Evolutionary conservation across 352 stramenopile species (phyloP).

Genomic region (Elongisporangium undulatum): DNA sequence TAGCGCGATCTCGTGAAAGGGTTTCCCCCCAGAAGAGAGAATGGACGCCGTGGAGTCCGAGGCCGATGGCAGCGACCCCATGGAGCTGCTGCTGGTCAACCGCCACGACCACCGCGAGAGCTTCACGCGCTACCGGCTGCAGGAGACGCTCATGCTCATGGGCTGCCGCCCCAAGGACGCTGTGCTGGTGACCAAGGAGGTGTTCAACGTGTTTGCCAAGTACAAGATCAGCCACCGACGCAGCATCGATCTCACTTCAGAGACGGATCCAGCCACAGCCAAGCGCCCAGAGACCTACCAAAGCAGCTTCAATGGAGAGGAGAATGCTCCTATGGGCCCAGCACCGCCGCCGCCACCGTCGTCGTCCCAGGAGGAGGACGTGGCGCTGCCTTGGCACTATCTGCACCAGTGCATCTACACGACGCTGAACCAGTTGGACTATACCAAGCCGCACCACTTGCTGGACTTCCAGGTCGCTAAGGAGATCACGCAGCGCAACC

Average conservation of each 20-base stretch:
- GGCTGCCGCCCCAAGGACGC: slow-evolving; percentile 75
- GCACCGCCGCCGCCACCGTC: too few relatives aligned
- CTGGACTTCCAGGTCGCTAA: slow-evolving; percentile 83
- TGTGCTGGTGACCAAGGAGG: slow-evolving; percentile 58
- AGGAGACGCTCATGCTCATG: slow-evolving; percentile 89
- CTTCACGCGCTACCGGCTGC: slow-evolving; percentile 80
- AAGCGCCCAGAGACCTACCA: background rate
- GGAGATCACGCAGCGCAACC: slow-evolving; percentile 82
- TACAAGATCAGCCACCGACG: slow-evolving; percentile 21
- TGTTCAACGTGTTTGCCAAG: slow-evolving; percentile 59
- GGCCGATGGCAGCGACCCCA: slow-evolving; percentile 56
- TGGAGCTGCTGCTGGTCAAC: slow-evolving; percentile 72
- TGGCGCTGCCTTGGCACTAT: slow-evolving; percentile 61
- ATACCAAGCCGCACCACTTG: slow-evolving; percentile 82
- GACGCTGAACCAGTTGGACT: slow-evolving; percentile 70
- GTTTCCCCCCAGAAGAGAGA: background rate
- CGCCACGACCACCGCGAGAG: slow-evolving; percentile 42
- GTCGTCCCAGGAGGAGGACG: background rate
- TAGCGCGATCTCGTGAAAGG: background rate
- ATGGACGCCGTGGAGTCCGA: slow-evolving; percentile 61
- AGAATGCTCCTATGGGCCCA: background rate
- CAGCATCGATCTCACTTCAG: background rate
- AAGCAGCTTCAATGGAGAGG: background rate
- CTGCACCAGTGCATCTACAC: slow-evolving; percentile 83
- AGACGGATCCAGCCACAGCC: background rate